These are phyloP conservation scores for Pseudevernia furfuracea DNA, from an alignment of 495 filamentous ascomycete genomes.

Conservation along the genomic window DNA sequence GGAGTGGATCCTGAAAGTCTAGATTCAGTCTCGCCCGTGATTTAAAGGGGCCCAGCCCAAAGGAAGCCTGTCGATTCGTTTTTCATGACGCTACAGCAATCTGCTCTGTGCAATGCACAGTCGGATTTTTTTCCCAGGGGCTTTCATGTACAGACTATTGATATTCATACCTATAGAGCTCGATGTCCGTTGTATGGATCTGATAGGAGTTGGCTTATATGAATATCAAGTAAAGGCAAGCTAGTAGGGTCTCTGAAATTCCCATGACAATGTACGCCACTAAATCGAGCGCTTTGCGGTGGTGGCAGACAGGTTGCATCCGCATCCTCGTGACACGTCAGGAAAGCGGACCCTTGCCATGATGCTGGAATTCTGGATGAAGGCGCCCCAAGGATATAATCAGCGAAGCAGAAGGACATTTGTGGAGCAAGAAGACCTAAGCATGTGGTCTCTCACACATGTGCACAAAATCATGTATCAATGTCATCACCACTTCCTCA, in stretches of 20 bases:
- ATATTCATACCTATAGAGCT: background rate
- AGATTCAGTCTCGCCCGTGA: background rate
- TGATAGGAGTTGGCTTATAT: background rate
- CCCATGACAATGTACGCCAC: too few relatives aligned
- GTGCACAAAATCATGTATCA: background rate
- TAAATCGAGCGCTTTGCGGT: too few relatives aligned
- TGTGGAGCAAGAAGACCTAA: background rate
- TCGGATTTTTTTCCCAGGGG: background rate
- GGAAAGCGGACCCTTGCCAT: too few relatives aligned
- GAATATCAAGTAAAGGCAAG: background rate
- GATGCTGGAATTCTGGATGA: too few relatives aligned
- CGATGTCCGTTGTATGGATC: too few relatives aligned
- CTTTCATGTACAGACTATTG: background rate
- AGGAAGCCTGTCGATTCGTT: background rate
- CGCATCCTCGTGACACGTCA: too few relatives aligned
- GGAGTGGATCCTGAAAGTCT: background rate
- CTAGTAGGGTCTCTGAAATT: background rate
- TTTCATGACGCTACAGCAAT: background rate
- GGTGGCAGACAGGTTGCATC: too few relatives aligned
- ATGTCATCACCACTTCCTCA: background rate
- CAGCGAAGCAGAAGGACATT: too few relatives aligned
- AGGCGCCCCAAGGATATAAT: too few relatives aligned
- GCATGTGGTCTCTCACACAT: background rate
- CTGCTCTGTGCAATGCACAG: background rate
- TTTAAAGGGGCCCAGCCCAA: background rate